phyloP scores from a whole-genome alignment of 306 rosid species.

The Pyrus bretschneideri region DNA sequence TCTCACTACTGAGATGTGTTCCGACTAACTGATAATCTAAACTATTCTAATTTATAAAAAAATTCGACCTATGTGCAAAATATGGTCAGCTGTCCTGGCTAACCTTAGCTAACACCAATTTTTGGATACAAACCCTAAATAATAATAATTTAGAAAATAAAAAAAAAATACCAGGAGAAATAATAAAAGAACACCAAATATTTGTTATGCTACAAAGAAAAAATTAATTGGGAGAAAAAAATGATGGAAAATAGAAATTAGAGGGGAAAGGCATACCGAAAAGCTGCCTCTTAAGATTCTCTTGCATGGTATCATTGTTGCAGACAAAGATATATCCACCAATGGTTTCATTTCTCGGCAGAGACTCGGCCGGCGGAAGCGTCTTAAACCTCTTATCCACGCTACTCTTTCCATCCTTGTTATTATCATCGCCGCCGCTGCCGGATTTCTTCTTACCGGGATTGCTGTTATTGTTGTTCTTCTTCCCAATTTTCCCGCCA shows the following conservation, averaged over 20 bases:
- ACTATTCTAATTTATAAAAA: too few species aligned
- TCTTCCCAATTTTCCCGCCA: conserved; percentile 30
- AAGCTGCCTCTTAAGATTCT: conserved; percentile 77
- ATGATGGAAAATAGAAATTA: not conserved
- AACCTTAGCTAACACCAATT: not conserved
- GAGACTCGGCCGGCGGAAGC: conserved; percentile 72
- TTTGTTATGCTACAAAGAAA: not conserved
- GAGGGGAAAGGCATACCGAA: conserved; percentile 46
- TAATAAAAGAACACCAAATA: not conserved
- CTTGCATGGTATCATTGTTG: conserved; percentile 94
- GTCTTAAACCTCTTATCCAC: conserved; percentile 76
- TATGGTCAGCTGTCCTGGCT: too few species aligned
- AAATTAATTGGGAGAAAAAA: not conserved
- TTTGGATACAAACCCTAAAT: not conserved
- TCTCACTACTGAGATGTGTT: too few species aligned
- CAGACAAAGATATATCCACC: conserved; percentile 96
- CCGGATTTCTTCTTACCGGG: conserved; percentile 29
- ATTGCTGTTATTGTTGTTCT: conserved; percentile 20
- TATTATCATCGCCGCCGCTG: conserved; percentile 31
- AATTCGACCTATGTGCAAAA: too few species aligned
- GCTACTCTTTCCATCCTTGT: conserved; percentile 37
- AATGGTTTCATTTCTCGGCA: conserved; percentile 65
- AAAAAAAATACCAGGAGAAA: too few species aligned
- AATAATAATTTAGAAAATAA: too few species aligned
- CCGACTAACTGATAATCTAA: too few species aligned